Evolutionary conservation across 495 filamentous ascomycete species (phyloP).

Genomic region (Daldinia bambusicola): DNA sequence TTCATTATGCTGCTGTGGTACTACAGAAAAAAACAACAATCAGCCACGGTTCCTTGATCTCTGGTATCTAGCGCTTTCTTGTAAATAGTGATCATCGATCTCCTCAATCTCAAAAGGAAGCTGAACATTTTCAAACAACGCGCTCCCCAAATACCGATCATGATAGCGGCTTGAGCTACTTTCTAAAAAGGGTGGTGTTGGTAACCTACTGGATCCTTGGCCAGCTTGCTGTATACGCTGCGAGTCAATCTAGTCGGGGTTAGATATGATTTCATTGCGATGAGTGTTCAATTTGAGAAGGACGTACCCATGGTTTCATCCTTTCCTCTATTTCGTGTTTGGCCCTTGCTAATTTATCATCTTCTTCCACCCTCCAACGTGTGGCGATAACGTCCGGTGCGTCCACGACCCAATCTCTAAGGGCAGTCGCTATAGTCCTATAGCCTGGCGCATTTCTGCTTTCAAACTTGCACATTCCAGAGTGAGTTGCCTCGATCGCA

Average conservation of each 20-base stretch:
- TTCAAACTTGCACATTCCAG: constrained; percentile 89
- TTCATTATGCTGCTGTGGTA: constrained; percentile 52
- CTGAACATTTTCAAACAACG: constrained; percentile 43
- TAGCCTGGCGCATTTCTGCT: constrained; percentile 77
- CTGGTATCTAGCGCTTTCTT: constrained; percentile 46
- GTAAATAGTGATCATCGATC: constrained; percentile 41
- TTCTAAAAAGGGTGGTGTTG: constrained; percentile 44
- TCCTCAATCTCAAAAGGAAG: constrained; percentile 51
- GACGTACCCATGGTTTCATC: constrained; percentile 55
- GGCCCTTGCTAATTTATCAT: constrained; percentile 58
- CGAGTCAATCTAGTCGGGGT: constrained; percentile 40
- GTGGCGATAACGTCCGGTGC: constrained; percentile 66
- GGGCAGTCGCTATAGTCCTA: constrained; percentile 73
- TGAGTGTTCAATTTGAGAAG: background rate
- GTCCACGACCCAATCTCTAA: constrained; percentile 73
- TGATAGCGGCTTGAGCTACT: constrained; percentile 35
- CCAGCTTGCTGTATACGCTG: constrained; percentile 41
- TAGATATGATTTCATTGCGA: constrained; percentile 12
- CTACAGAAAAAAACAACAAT: constrained; percentile 50
- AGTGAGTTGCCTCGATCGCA: constrained; percentile 84
- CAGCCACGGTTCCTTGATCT: constrained; percentile 45
- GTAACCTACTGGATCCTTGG: constrained; percentile 48
- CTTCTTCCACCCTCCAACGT: constrained; percentile 72
- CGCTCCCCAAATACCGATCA: constrained; percentile 43
- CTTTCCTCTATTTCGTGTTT: constrained; percentile 57